Base-by-base conservation (phyloP, 768 basidiomycete genomes). In the Kondoa subrosea region DNA sequence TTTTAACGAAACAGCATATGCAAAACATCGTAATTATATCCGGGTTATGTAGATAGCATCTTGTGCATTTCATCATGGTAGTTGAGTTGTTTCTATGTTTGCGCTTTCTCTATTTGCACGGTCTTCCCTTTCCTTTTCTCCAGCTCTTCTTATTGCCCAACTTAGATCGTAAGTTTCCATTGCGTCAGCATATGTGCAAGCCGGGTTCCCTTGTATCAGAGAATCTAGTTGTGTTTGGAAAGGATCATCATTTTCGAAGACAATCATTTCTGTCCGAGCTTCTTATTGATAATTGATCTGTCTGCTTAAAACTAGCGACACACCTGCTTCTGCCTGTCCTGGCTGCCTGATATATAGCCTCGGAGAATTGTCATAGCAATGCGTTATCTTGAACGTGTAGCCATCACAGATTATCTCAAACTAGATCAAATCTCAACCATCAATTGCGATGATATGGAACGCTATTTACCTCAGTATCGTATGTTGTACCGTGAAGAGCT, bases 401-500 rank as follows among this genome's bases (percentile, higher is more conserved):
- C 70, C 70, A 64, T 71, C 70, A 50, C 56, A 50, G 21, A 71
- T 29, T 17, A 71, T 67, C 32, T 65, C 65, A 33, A 72, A 66
- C 63, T 71, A 34, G 74, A 57, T n/a, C n/a, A n/a, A n/a, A n/a
- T n/a, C n/a, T n/a, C n/a, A n/a, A n/a, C n/a, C n/a, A n/a, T n/a
- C n/a, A n/a, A n/a, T n/a, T n/a, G n/a, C n/a, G n/a, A n/a, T n/a
- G n/a, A n/a, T n/a, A n/a, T n/a, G n/a, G n/a, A n/a, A n/a, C n/a
- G n/a, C n/a, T n/a, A n/a, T n/a, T n/a, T 16, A 25, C 63, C 64
- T 26, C 68, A 25, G 66, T 67, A 33, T 89, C 89, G 78, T 96
- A 97, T 76, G 91, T 84, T 72, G 81, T 84, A 64, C 91, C 92
- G 75, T 97, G 93, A 59, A 97, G 83, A 26, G 88, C 89, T 66